These are phyloP conservation scores for Xylaria hypoxylon DNA, from an alignment of 2,329 filamentous ascomycete genomes.

Conservation along the genomic window DNA sequence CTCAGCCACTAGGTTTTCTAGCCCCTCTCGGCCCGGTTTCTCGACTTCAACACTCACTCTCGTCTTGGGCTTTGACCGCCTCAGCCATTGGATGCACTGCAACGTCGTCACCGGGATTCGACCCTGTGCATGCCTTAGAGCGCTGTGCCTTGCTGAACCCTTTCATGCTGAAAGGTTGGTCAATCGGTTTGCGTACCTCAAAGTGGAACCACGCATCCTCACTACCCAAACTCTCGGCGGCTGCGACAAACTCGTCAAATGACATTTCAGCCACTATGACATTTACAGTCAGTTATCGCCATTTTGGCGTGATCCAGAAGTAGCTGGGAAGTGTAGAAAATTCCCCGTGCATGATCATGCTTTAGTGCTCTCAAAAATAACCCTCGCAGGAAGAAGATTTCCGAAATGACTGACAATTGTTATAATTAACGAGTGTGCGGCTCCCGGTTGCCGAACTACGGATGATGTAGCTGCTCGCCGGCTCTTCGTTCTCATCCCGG, in stretches of 20 bases:
- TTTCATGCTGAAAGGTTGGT: constrained; percentile 40
- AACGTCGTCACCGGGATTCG: constrained; percentile 71
- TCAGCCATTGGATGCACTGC: constrained; percentile 68
- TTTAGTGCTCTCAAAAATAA: background rate
- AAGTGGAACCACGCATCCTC: constrained; percentile 75
- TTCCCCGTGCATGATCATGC: background rate
- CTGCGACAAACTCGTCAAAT: constrained; percentile 65
- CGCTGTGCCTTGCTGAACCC: constrained; percentile 29
- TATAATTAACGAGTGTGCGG: constrained; percentile 78
- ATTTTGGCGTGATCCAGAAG: background rate
- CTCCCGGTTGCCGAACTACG: constrained; percentile 69
- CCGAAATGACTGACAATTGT: constrained; percentile 54
- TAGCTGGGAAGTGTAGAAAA: background rate
- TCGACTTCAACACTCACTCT: constrained; percentile 78
- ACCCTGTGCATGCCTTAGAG: constrained; percentile 59
- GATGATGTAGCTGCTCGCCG: constrained; percentile 77
- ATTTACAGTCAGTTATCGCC: constrained; percentile 17
- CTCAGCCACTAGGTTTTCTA: constrained; percentile 68
- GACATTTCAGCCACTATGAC: constrained; percentile 72
- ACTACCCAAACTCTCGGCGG: constrained; percentile 53
- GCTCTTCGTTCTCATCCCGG: constrained; percentile 63
- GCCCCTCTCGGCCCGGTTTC: constrained; percentile 72
- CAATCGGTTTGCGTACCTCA: constrained; percentile 62
- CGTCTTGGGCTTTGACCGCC: constrained; percentile 56
- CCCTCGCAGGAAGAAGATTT: background rate